These are phyloP conservation scores for Rhizopogon roseolus DNA, from an alignment of 768 basidiomycete species.

Conservation along the genomic window DNA sequence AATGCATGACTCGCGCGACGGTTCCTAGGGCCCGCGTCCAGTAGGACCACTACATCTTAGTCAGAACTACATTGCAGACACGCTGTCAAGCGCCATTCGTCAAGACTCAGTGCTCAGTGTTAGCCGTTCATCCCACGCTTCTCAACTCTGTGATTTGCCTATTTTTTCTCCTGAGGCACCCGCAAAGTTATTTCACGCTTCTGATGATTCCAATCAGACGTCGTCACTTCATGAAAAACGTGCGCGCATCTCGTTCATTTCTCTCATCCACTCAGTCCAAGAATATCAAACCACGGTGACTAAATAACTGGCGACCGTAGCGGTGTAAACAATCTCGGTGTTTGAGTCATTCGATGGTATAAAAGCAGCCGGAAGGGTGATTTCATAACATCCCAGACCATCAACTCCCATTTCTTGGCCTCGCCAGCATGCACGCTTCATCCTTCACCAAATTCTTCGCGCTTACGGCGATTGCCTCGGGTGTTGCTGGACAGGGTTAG, in stretches of 20 bases:
- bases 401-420: neutral
- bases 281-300: neutral
- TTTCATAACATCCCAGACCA: neutral
- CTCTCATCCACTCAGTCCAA: neutral
- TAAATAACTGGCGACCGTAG: neutral
- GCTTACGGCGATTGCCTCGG: neutral
- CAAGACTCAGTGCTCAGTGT: neutral
- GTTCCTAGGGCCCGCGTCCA: too few species aligned
- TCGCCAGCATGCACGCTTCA: conserved; percentile 15
- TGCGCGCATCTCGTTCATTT: neutral
- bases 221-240: neutral
- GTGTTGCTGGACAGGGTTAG: conserved; percentile 13
- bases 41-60: too few species aligned
- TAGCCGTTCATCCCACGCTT: neutral
- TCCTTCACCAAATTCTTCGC: conserved; percentile 11
- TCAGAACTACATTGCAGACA: too few species aligned
- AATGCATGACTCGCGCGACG: too few species aligned
- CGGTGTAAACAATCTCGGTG: neutral
- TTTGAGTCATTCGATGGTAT: conserved; percentile 7
- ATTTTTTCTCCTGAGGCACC: neutral
- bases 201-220: neutral
- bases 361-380: conserved; percentile 8
- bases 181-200: neutral
- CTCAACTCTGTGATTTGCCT: neutral
- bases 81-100: neutral